Base-by-base conservation (phyloP, 768 basidiomycete genomes). In the Rhizopogon rudus region DNA sequence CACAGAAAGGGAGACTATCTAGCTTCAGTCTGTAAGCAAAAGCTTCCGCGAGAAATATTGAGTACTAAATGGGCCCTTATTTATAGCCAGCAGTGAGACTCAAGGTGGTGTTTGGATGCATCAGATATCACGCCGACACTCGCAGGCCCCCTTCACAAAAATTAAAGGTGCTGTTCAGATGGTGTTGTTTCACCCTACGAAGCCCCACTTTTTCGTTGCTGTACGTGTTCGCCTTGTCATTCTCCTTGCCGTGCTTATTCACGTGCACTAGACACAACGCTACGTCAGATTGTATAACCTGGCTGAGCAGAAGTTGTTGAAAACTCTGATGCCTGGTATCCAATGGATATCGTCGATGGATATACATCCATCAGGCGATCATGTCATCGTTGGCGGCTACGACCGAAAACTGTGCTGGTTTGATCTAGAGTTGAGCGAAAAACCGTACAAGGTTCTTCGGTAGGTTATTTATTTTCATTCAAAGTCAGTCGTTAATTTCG, bases 351-450 rank as follows among this genome's bases (percentile, higher is more conserved):
- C 94, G 37, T 91, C 84, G 9, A 88, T 99, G 87, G 95, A 98
- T 67, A 81, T 99, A 25, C 97, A 99, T 72, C 92, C 96, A 20
- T 88, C 88, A 50, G 93, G 93, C 29, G 95, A 98, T 65, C 94
- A 99, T 76, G 77, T 99, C 57, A 93, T 99, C 58, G 91, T 99
- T 49, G 97, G 97, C 56, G 93, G 93, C 45, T 98, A 98, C 71
- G 97, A 99, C 75, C 87, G 91, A 62, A 97, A 98, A 70, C 75
- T 99, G 14, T 95, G 93, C 70, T 99, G 97, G 97, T 98, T 98
- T 71, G 97, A 99, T 75, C 77, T 99, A 60, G 97, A 98, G 65
- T 83, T 99, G 53, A 92, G 88, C 62, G 88, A 91, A 59, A 97
- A 96, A 70, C 97, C 97, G 1, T 99, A 96, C 81, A 98, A 97